Percentiles rank a stretch among this genome's conserved stretches.
Evolutionary conservation across 2,329 filamentous ascomycete species (phyloP).

Genomic region (Botrytis deweyae): DNA sequence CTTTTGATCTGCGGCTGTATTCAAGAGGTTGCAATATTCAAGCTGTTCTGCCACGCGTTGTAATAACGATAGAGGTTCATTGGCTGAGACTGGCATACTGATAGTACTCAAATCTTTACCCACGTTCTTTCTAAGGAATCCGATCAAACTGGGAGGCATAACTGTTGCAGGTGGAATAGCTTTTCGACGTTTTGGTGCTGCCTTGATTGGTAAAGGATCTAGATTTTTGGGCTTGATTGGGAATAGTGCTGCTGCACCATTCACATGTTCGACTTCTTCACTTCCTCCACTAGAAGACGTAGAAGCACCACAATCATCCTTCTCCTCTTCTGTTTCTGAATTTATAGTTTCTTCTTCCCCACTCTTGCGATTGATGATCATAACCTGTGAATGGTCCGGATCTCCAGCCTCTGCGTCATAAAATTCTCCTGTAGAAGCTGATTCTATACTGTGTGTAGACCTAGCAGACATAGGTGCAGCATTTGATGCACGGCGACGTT

Average conservation of each 20-base stretch:
- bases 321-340: conserved; percentile 56
- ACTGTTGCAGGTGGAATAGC: conserved; percentile 73
- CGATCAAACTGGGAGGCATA: conserved; percentile 84
- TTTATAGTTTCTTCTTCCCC: conserved; percentile 60
- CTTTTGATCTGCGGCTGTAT: conserved; percentile 66
- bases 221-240: conserved; percentile 75
- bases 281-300: conserved; percentile 60
- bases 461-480: conserved; percentile 49
- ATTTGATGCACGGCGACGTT: conserved; percentile 64
- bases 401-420: conserved; percentile 82
- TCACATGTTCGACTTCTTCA: conserved; percentile 45
- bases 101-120: conserved; percentile 97
- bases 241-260: conserved; percentile 69
- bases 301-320: conserved; percentile 52
- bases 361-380: conserved; percentile 72
- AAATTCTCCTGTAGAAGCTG: conserved; percentile 81
- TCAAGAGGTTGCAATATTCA: conserved; percentile 84
- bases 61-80: conserved; percentile 85
- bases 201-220: conserved; percentile 70
- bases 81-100: conserved; percentile 95
- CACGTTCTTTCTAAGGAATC: conserved; percentile 94
- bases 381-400: conserved; percentile 59
- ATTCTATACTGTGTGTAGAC: conserved; percentile 69
- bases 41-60: conserved; percentile 88
- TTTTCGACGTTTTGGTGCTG: conserved; percentile 62